Base-by-base conservation (phyloP, 192 early-diverging fungal genomes). In the Backusella westeae region DNA sequence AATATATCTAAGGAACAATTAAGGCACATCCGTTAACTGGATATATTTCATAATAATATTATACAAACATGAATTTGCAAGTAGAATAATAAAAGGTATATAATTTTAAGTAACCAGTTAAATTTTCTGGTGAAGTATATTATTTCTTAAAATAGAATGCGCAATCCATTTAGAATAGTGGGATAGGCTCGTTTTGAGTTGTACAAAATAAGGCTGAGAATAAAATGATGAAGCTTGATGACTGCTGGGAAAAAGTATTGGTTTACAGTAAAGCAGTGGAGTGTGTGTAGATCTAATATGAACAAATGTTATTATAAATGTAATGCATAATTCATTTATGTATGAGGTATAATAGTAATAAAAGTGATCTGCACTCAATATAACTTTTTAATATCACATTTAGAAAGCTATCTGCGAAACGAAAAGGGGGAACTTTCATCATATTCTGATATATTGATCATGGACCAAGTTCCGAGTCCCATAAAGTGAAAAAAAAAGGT, bases 161-260 rank as follows among this genome's bases (percentile, higher is more conserved):
- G 23, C 2, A 69, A 69, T 69, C 67, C 34, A n/a, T 38, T 69
- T 56, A 21, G 53, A 56, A 56, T 21, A 9, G 21, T 3, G 53
- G 35, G 34, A 69, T 69, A 69, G 67, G 35, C 67, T 69, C 35
- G 21, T 19, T 69, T 69, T 9, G 15, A 2, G 67, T 69, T 8
- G 67, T 69, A 69, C 67, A 69, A 35, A 69, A 36, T 67, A 67
- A 34, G 66, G n/a, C 34, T 21, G 34, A 36, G 67, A 68, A 68
- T 34, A 67, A 67, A 67, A 35, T 6, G 9, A 35, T 17, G 21
- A 19, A 67, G 14, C 19, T 67, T 67, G n/a, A 36, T 69, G 67
- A 69, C 67, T 69, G 21, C 38, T 69, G 68, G 68, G 68, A 69
- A 69, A 69, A 69, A 69, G 68, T 36, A 39, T 69, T 41, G 34